Evolutionary conservation across 176 grass and related monocot species (phyloP), one percentile per base, ranked within the genome.

Genomic region (Aegilops speltoides): DNA sequence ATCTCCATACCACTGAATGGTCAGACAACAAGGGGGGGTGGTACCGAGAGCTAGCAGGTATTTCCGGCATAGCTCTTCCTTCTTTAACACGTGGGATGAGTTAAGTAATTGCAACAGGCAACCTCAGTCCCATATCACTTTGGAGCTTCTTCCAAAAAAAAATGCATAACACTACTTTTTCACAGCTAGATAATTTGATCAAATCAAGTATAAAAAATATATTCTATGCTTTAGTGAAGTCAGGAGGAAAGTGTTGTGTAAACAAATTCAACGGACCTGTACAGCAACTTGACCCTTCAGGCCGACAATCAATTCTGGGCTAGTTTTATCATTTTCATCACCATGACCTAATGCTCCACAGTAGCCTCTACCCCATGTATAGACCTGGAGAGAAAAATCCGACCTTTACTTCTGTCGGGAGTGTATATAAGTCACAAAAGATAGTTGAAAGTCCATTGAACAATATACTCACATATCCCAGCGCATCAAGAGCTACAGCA

Each of bases 291-390:
- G 85, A 37, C 86, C 85, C 83, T 91, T 97, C 80, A 99, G 74
- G 88, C 81, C 93, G 68, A 62, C 28, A 64, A 99, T 77, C 81
- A 91, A 63, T 71, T 96, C 97, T 83, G 94, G 97, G 77, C 79
- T 91, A 74, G 94, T 99, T 89, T 95, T 99, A 82, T 99, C 97
- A 79, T 92, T 99, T 83, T 99, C 97, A 76, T 99, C 97, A 70
- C 97, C 97, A 83, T 99, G 97, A 41, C 97, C 97, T 64, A 99
- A 79, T 76, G 97, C 97, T 74, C 97, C 97, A 90, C 97, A 99
- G 84, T 99, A 99, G 60, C 97, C 97, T 91, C 90, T 90, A 57
- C 97, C 97, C 97, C 97, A 99, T 75, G 97, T 99, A 86, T 99
- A 99, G 84, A 94, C 94, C 97, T 99, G 87, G 17, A 75, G 23